Evolutionary conservation across 1,284 basidiomycete genomes (phyloP), one percentile per base, ranked within the genome.

Genomic region (Austroboletus niveus): DNA sequence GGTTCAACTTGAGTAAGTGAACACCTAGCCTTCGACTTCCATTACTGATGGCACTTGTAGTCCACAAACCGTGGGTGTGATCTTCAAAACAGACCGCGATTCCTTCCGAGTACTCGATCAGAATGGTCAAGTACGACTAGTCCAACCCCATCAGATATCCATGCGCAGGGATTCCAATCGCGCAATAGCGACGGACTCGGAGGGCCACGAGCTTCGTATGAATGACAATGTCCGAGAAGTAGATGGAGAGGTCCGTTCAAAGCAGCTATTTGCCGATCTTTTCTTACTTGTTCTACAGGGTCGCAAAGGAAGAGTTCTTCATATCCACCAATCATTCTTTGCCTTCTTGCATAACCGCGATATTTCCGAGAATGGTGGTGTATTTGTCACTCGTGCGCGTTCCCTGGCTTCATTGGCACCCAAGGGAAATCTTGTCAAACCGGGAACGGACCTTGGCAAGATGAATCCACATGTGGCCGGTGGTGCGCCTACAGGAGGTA

Each of bases 101-200:
- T 87, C 91, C 8, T 94, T 99, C 82, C 90, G 92, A 53, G 90
- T 99, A 1, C 80, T 99, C 44, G 96, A 99, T 68, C 96, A 98
- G 70, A 90, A 93, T 59, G 92, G 94, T 2, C 86, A 91, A 71
- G 81, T 92, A 24, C 88, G 93, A 20, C 77, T 89, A 7, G 90
- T 98, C n/a, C 88, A 90, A 62, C 93, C 95, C 8, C 92, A 94
- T 58, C 95, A 99, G 69, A 97, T 99, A 60, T 89, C 89, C 12
- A 92, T 94, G 82, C 84, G 92, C 15, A 82, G 88, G 46, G 90
- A 94, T 67, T 92, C 92, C 8, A 78, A 81, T 48, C 81, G 85
- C 51, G 87, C 93, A 1, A 92, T 97, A 53, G 96, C 95, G 5
- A 91, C 89, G 11, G 96, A 99, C 68, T 82, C 87, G 14, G 87